These are phyloP conservation scores for Termitomyces sp. DNA, from an alignment of 768 basidiomycete genomes.

Conservation along the genomic window DNA sequence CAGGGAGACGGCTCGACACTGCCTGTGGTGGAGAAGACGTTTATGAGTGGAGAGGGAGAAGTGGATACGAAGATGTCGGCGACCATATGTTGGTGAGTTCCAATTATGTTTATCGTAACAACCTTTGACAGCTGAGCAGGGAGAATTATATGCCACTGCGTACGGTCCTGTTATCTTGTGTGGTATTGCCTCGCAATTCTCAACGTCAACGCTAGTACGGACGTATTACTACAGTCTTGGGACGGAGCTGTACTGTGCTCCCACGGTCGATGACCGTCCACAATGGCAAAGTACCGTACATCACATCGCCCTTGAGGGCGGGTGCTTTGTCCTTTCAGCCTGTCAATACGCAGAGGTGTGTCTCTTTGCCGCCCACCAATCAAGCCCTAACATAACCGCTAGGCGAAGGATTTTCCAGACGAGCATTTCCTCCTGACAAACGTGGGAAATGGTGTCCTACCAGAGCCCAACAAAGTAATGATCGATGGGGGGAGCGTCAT, in stretches of 20 bases:
- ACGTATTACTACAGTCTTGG: constrained; percentile 54
- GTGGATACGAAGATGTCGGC: constrained; percentile 45
- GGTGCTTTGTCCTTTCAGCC: constrained; percentile 63
- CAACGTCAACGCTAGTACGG: constrained; percentile 36
- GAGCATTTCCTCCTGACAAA: constrained; percentile 37
- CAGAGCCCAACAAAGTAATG: constrained; percentile 44
- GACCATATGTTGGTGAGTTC: constrained; percentile 51
- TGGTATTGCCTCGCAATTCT: not conserved
- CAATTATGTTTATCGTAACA: not conserved
- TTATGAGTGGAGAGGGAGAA: constrained; percentile 17
- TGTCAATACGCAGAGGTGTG: constrained; percentile 47
- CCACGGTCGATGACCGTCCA: constrained; percentile 56
- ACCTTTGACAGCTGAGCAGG: constrained; percentile 28
- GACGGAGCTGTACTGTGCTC: constrained; percentile 58
- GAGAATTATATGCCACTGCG: constrained; percentile 60
- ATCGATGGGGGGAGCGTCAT: constrained; percentile 61
- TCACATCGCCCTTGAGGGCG: constrained; percentile 63
- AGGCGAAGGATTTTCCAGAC: constrained; percentile 39
- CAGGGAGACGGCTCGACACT: constrained; percentile 50
- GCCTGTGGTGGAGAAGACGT: constrained; percentile 38
- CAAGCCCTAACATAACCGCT: constrained; percentile 13
- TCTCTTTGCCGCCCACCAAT: not conserved
- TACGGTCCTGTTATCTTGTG: not conserved
- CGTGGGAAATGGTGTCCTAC: constrained; percentile 12
- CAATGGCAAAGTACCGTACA: constrained; percentile 53